phyloP scores from a whole-genome alignment of 1,139 yeast genomes.

The Nadsonia starkeyi-henricii region DNA sequence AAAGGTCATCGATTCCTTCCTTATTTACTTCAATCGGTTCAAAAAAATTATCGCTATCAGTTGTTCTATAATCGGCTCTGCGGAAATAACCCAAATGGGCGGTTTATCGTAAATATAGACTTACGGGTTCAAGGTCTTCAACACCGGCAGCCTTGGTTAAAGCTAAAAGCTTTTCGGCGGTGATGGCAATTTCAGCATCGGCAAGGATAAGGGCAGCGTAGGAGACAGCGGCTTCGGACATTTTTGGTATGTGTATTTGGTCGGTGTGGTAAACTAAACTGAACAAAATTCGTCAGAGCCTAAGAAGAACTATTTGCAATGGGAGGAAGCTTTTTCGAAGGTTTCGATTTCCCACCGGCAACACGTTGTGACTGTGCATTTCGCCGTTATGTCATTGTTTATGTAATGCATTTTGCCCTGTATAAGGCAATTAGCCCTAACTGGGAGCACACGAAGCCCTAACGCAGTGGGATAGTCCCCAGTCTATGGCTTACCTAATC shows the following conservation, averaged over 20 bases:
- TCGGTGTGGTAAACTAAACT: neutral
- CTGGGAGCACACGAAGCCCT: neutral
- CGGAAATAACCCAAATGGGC: too few species aligned
- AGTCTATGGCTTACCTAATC: too few species aligned
- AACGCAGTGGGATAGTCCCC: neutral
- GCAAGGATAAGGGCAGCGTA: constrained; percentile 91
- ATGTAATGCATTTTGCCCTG: neutral
- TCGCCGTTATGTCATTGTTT: neutral
- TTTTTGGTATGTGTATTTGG: constrained; percentile 7
- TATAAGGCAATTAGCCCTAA: neutral
- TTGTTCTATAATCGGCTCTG: too few species aligned
- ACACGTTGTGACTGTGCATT: neutral
- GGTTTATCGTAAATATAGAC: constrained; percentile 12
- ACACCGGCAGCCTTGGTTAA: constrained; percentile 83
- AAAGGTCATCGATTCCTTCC: too few species aligned
- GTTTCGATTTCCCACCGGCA: neutral
- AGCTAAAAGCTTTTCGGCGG: constrained; percentile 76
- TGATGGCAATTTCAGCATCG: constrained; percentile 84
- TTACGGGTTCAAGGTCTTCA: constrained; percentile 49
- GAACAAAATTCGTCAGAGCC: neutral
- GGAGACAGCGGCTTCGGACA: constrained; percentile 27
- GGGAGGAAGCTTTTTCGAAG: neutral
- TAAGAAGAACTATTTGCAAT: neutral
- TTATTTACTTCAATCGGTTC: too few species aligned
- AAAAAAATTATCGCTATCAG: too few species aligned